Evolutionary conservation across 2,329 filamentous ascomycete genomes (phyloP).

Genomic region (Pseudocercospora pini-densiflorae): DNA sequence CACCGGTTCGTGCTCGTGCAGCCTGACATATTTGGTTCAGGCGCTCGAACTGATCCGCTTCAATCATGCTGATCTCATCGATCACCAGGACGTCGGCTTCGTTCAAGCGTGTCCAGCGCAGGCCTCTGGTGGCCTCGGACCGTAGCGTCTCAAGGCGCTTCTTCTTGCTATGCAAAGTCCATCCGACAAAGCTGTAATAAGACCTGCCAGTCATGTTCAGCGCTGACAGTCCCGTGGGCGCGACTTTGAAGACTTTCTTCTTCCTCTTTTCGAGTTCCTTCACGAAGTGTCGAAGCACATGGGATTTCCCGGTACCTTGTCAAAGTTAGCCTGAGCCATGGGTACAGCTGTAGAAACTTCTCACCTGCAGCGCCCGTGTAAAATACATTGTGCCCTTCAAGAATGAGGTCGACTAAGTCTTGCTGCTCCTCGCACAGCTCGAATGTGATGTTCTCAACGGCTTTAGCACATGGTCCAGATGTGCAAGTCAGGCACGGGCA

Average conservation of each 20-base stretch:
- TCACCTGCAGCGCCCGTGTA: no score
- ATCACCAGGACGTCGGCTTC: slow-evolving; percentile 63
- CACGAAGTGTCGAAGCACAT: slow-evolving; percentile 56
- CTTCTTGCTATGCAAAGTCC: slow-evolving; percentile 54
- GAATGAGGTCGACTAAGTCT: no score
- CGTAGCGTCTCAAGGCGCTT: slow-evolving; percentile 39
- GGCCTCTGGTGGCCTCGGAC: slow-evolving; percentile 38
- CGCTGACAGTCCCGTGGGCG: slow-evolving; percentile 64
- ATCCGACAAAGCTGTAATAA: slow-evolving; percentile 62
- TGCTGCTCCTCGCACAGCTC: no score
- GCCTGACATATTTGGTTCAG: slow-evolving; percentile 55
- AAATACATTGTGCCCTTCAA: no score
- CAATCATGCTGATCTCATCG: slow-evolving; percentile 70
- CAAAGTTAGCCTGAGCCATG: no score
- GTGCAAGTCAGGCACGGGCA: no score
- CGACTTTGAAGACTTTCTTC: slow-evolving; percentile 55
- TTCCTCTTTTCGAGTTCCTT: slow-evolving; percentile 42
- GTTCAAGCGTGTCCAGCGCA: slow-evolving; percentile 37
- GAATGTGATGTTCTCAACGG: no score
- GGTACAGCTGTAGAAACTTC: no score
- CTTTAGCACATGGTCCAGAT: no score
- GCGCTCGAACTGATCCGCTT: slow-evolving; percentile 58
- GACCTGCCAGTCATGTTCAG: slow-evolving; percentile 61
- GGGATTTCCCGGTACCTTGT: slow-evolving; percentile 52
- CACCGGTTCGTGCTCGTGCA: slow-evolving; percentile 20